Percentiles rank a stretch among this genome's conserved stretches.
These are phyloP conservation scores for Hypoxylon sp. DNA, from an alignment of 2,329 filamentous ascomycete genomes.

Conservation along the genomic window DNA sequence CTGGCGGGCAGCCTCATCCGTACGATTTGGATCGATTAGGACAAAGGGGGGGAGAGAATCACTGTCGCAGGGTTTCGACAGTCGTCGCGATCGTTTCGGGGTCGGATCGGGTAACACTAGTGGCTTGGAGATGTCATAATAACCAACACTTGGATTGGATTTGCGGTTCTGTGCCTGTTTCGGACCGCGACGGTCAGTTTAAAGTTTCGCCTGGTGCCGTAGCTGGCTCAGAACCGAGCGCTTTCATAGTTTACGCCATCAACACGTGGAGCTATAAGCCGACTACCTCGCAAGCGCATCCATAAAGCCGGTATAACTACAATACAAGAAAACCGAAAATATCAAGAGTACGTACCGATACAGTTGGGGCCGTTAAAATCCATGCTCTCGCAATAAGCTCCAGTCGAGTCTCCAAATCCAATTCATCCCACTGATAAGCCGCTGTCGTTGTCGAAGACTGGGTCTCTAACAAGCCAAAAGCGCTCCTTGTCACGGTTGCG, in stretches of 20 bases:
- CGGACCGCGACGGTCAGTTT: slow-evolving; percentile 43
- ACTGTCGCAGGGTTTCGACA: slow-evolving; percentile 43
- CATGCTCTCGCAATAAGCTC: slow-evolving; percentile 60
- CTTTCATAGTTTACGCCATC: slow-evolving; percentile 7
- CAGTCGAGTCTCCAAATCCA: slow-evolving; percentile 56
- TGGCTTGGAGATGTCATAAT: slow-evolving; percentile 44
- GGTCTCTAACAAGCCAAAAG: slow-evolving; percentile 57
- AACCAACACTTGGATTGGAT: slow-evolving; percentile 28
- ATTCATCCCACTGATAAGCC: slow-evolving; percentile 56
- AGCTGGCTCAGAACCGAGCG: neutral
- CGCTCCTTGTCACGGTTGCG: slow-evolving; percentile 61
- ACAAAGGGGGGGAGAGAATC: slow-evolving; percentile 34
- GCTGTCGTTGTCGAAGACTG: slow-evolving; percentile 52
- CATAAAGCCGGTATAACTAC: slow-evolving; percentile 3
- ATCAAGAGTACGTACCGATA: slow-evolving; percentile 53
- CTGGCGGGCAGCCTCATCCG: slow-evolving; percentile 48
- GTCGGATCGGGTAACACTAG: slow-evolving; percentile 53
- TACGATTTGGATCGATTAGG: slow-evolving; percentile 43
- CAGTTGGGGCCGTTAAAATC: slow-evolving; percentile 52
- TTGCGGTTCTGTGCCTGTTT: slow-evolving; percentile 40
- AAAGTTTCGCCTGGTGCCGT: slow-evolving; percentile 23
- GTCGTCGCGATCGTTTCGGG: slow-evolving; percentile 57
- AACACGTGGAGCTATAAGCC: slow-evolving; percentile 2
- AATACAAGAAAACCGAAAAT: slow-evolving; percentile 14
- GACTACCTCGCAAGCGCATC: slow-evolving; percentile 11